Conservation (phyloP, 2,329 filamentous ascomycete species). For the Xylariaceae sp. region DNA sequence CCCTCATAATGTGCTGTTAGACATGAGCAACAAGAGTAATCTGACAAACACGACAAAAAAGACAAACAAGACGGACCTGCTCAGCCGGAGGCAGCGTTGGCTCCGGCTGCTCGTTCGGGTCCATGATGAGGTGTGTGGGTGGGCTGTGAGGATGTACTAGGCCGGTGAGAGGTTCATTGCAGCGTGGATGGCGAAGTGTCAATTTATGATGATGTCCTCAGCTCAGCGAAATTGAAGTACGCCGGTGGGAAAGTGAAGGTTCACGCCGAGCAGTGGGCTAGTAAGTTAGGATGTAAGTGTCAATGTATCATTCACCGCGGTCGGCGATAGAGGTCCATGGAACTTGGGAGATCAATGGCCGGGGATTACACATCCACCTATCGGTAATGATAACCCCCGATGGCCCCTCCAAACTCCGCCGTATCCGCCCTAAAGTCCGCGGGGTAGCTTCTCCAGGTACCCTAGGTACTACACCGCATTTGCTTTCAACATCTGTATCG, state of each 20-base stretch:
- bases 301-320: conserved; percentile 3
- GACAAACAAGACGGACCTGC: conserved; percentile 25
- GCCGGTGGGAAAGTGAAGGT: background rate
- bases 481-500: too few species aligned
- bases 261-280: background rate
- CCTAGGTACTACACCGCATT: too few species aligned
- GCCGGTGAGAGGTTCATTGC: background rate
- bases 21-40: background rate
- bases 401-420: too few species aligned
- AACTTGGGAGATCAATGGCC: conserved; percentile 7
- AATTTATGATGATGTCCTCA: too few species aligned
- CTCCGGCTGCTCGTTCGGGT: conserved; percentile 28
- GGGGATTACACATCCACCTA: conserved; percentile 16
- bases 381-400: too few species aligned
- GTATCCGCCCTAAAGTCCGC: too few species aligned
- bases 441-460: too few species aligned
- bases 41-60: too few species aligned
- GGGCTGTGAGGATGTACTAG: too few species aligned
- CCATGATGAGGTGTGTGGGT: too few species aligned
- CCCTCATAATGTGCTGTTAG: conserved; percentile 9
- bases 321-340: conserved; percentile 19
- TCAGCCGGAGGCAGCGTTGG: conserved; percentile 32
- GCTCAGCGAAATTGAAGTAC: background rate
- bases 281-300: background rate
- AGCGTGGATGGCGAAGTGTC: too few species aligned